A percentile compares a stretch with the other conserved stretches of the same genome.
Conservation (phyloP, 2,329 filamentous ascomycete genomes). For the Trichocomaceae sp. region DNA sequence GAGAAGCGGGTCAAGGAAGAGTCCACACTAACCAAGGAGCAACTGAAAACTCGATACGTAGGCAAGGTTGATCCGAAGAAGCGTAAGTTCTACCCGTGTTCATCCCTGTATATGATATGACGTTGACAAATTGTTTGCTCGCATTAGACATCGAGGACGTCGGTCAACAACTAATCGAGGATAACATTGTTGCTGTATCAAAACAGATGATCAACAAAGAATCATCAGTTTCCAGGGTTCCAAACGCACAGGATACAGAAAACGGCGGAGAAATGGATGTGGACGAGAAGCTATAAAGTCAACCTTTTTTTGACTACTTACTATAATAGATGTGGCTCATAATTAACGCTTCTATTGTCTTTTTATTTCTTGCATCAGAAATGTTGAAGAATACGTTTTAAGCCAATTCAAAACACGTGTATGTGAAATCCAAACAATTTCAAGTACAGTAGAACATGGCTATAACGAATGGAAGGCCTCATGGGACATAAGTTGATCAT, state of each 20-base stretch:
- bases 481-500: too few species aligned
- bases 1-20: constrained; percentile 99
- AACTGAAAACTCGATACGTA: constrained; percentile 97
- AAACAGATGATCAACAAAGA: constrained; percentile 99
- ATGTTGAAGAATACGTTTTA: neutral
- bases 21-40: constrained; percentile 92
- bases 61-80: constrained; percentile 99
- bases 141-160: constrained; percentile 75
- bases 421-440: neutral
- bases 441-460: too few species aligned
- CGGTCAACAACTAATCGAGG: constrained; percentile 92
- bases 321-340: constrained; percentile 2
- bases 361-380: neutral
- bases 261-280: constrained; percentile 56
- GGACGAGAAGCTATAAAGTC: constrained; percentile 51
- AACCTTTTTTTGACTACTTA: neutral
- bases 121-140: neutral
- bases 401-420: neutral
- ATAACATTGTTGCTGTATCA: constrained; percentile 98
- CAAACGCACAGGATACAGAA: constrained; percentile 40
- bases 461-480: too few species aligned
- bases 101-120: too few species aligned
- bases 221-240: constrained; percentile 73
- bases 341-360: neutral
- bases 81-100: constrained; percentile 48